Percentiles rank a stretch among this genome's conserved stretches.
phyloP scores from a whole-genome alignment of 352 stramenopile genomes.

The Phytopythium sindhum region DNA sequence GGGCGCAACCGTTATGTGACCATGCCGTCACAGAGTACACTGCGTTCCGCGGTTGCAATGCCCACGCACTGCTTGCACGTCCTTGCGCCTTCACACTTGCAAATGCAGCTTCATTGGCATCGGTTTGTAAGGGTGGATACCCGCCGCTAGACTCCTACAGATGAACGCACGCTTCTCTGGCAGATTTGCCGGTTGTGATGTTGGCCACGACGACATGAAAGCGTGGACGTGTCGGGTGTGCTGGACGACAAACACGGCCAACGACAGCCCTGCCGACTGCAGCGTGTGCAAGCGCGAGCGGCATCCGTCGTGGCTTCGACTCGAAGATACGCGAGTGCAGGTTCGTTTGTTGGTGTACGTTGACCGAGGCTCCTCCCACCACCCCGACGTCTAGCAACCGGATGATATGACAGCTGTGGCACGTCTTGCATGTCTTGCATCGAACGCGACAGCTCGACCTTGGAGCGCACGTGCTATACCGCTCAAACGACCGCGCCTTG shows the following conservation, averaged over 20 bases:
- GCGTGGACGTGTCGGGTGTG: constrained; percentile 21
- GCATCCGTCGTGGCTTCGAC: constrained; percentile 22
- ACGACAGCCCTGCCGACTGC: constrained; percentile 5
- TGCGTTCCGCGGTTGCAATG: not conserved
- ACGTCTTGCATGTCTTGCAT: not conserved
- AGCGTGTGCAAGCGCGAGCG: constrained; percentile 17
- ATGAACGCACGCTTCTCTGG: not conserved
- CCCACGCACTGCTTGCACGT: not conserved
- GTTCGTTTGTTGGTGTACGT: constrained; percentile 13
- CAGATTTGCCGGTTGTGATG: not conserved
- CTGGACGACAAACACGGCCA: constrained; percentile 12
- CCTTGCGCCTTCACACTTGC: not conserved
- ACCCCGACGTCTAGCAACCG: not conserved
- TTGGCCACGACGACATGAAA: not conserved
- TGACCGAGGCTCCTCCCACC: not conserved
- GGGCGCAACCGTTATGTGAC: not conserved
- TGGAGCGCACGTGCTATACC: constrained; percentile 20
- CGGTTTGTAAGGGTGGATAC: too few relatives aligned
- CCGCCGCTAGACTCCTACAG: not conserved
- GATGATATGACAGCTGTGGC: not conserved
- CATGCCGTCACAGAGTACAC: too few relatives aligned
- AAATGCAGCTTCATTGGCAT: too few relatives aligned
- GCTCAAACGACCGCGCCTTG: constrained; percentile 10
- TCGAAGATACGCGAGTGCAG: constrained; percentile 19
- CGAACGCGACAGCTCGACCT: constrained; percentile 12